Percentiles rank a stretch among this genome's conserved stretches.
These are phyloP conservation scores for Sclerotinia subarctica DNA, from an alignment of 2,329 filamentous ascomycete genomes.

Conservation along the genomic window DNA sequence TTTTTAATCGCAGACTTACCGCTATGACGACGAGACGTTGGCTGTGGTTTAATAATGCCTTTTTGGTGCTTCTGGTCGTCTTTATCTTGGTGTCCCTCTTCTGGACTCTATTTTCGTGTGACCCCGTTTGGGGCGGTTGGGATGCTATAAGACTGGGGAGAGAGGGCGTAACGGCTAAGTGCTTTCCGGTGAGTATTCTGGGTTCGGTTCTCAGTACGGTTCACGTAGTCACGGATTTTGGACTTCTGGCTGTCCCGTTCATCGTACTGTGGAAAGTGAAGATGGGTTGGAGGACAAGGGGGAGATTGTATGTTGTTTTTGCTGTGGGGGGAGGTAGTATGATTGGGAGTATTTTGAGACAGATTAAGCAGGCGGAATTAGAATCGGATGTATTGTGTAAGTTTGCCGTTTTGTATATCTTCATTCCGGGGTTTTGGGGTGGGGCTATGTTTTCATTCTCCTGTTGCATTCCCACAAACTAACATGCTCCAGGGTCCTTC, in stretches of 20 bases:
- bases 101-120: slow-evolving; percentile 10
- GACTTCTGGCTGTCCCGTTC: slow-evolving; percentile 38
- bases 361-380: slow-evolving; percentile 28
- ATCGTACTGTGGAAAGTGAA: slow-evolving; percentile 40
- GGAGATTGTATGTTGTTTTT: slow-evolving; percentile 39
- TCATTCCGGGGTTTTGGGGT: too few species aligned
- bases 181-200: slow-evolving; percentile 22
- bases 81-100: slow-evolving; percentile 11
- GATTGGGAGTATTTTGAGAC: slow-evolving; percentile 37
- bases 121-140: slow-evolving; percentile 15
- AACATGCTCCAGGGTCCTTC: slow-evolving; percentile 23
- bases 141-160: slow-evolving; percentile 6
- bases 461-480: not conserved
- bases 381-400: slow-evolving; percentile 10
- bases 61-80: slow-evolving; percentile 21
- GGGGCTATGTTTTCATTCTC: too few species aligned
- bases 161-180: not conserved
- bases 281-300: slow-evolving; percentile 37
- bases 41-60: slow-evolving; percentile 37
- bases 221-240: slow-evolving; percentile 40
- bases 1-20: slow-evolving; percentile 41
- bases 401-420: not conserved
- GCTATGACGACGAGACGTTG: slow-evolving; percentile 35
- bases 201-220: slow-evolving; percentile 35
- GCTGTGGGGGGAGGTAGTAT: slow-evolving; percentile 37